Evolutionary conservation across 805 yeast species (phyloP).

Genomic region (Candida sphagnicola): DNA sequence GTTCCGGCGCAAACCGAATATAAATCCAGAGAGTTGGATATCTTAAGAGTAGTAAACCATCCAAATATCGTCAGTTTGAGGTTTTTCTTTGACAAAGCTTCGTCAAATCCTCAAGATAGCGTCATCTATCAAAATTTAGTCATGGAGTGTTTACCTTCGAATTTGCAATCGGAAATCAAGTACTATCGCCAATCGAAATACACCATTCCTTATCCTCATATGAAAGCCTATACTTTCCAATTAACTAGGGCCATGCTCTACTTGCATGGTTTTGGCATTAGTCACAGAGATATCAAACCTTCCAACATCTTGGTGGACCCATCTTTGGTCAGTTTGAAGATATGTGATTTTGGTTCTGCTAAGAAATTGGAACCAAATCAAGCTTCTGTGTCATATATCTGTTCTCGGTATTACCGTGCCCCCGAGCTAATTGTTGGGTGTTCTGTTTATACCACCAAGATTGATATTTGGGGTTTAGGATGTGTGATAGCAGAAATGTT

Average conservation of each 20-base stretch:
- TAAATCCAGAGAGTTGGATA: slow-evolving; percentile 76
- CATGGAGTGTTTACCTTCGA: slow-evolving; percentile 85
- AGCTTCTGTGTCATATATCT: slow-evolving; percentile 92
- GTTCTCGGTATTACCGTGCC: slow-evolving; percentile 93
- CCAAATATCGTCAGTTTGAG: slow-evolving; percentile 73
- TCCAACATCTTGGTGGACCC: slow-evolving; percentile 79
- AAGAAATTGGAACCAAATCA: slow-evolving; percentile 72
- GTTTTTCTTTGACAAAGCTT: slow-evolving; percentile 66
- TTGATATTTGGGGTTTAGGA: slow-evolving; percentile 97
- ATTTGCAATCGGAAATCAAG: slow-evolving; percentile 71
- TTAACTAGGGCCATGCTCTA: slow-evolving; percentile 81
- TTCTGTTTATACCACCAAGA: slow-evolving; percentile 80
- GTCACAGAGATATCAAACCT: slow-evolving; percentile 84
- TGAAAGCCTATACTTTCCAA: slow-evolving; percentile 75
- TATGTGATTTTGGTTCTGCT: slow-evolving; percentile 86
- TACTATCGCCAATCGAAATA: slow-evolving; percentile 58
- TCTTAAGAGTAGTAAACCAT: slow-evolving; percentile 69
- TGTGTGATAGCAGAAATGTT: slow-evolving; percentile 95
- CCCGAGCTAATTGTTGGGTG: slow-evolving; percentile 95
- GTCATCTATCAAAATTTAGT: slow-evolving; percentile 75
- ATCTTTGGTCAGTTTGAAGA: slow-evolving; percentile 57
- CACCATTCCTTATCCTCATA: slow-evolving; percentile 66
- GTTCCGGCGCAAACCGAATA: slow-evolving; percentile 88
- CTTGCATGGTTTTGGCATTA: slow-evolving; percentile 73
- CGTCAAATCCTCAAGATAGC: slow-evolving; percentile 48